Conservation (phyloP, 176 grass and related monocot genomes). For the Avena insularis region DNA sequence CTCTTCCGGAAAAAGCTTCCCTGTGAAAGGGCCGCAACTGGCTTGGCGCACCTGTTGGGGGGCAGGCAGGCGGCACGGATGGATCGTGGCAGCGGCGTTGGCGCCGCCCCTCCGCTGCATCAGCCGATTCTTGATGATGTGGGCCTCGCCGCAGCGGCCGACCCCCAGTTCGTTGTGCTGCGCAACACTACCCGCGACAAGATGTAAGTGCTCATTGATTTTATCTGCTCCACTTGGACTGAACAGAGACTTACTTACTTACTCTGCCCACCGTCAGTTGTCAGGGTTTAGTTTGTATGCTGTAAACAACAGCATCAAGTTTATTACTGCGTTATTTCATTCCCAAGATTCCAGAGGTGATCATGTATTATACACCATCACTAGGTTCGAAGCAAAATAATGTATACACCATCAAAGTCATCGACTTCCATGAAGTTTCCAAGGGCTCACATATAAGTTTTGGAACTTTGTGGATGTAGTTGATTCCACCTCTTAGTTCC, state of each 20-base stretch:
- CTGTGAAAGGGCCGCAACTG: not conserved
- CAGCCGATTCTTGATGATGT: conserved; percentile 53
- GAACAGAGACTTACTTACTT: too few species aligned
- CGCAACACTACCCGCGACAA: conserved; percentile 44
- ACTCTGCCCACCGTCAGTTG: not conserved
- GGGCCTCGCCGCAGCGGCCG: conserved; percentile 25
- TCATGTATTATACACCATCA: too few species aligned
- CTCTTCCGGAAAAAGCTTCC: not conserved
- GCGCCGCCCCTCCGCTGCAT: conserved; percentile 41
- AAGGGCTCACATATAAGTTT: conserved; percentile 10
- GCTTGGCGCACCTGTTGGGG: not conserved
- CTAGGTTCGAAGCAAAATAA: too few species aligned
- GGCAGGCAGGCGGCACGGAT: conserved; percentile 42
- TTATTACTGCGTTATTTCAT: conserved; percentile 15
- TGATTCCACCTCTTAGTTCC: not conserved
- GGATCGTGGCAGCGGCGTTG: conserved; percentile 37
- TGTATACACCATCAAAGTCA: not conserved
- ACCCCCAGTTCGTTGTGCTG: conserved; percentile 45
- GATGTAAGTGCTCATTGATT: conserved; percentile 63
- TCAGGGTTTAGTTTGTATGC: not conserved
- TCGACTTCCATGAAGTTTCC: not conserved
- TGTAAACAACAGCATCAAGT: not conserved
- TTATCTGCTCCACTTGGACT: not conserved
- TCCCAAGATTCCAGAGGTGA: not conserved
- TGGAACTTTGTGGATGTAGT: not conserved